Base-by-base conservation (phyloP, 2,329 filamentous ascomycete species). In the Acarospora socialis region DNA sequence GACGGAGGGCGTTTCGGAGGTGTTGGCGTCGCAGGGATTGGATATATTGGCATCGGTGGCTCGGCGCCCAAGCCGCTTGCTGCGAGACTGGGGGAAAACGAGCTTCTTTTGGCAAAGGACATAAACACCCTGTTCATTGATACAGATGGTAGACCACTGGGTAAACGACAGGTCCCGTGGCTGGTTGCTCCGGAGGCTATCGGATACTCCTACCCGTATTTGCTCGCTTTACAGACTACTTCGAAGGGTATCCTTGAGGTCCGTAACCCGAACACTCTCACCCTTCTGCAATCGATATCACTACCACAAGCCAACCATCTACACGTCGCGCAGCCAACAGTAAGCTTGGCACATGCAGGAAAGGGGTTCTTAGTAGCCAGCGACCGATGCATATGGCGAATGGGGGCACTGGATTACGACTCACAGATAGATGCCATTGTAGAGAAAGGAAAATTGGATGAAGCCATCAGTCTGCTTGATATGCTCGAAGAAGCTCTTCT, bases 181-280 rank as follows among this genome's bases (percentile, higher is more conserved):
- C 71, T 76, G 24, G 65, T 72, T 20, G 82, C 87, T 1, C 92
- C 90, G 1, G 86, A 94, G 46, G 78, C 78, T 34, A 77, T 98
- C 37, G 90, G 87, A 14, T 98, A 94, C 54, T 94, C 86, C 14
- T 98, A 98, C 52, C 90, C 90, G 0, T 98, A 94, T 51, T 76
- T 98, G 34, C 63, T 98, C 29, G 81, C 84, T 7, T 61, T 98
- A 9, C 84, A 92, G 49, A 66, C 83, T 5, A 74, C 83, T 1
- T 68, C 80, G 1, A 92, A 90, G 54, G 84, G 87, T 3, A 73
- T 72, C 0, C 61, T 98, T 7, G 90, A 98, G 55, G 78, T 98
- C 21, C 71, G 90, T 23, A 98, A 94, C 48, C 87, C 90, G 0
- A 79, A 90, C 36, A 95, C 87, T 0, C 60, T 95, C 27, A 90